A percentile compares a stretch with the other conserved stretches of the same genome.
These are phyloP conservation scores for Suhomyces sp. DNA, from an alignment of 805 yeast genomes.

Conservation along the genomic window DNA sequence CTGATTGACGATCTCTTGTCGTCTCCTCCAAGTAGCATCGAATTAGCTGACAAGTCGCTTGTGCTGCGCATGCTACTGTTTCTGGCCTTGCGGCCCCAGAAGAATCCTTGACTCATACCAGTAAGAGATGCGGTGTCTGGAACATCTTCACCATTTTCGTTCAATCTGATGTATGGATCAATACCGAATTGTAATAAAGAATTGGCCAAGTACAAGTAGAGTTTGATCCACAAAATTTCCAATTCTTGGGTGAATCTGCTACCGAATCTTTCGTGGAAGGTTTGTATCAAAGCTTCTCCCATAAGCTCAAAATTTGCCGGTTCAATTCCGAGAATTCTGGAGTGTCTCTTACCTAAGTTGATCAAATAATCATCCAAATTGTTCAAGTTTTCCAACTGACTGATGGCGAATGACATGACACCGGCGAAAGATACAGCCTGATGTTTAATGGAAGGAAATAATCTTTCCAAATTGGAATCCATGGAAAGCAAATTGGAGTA, in stretches of 20 bases:
- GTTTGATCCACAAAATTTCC: conserved; percentile 69
- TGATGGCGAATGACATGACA: conserved; percentile 65
- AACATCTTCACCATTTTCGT: conserved; percentile 8
- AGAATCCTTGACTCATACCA: conserved; percentile 2
- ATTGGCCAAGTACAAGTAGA: conserved; percentile 68
- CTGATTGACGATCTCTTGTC: conserved; percentile 11
- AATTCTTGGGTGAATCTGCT: conserved; percentile 53
- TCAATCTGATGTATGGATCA: conserved; percentile 42
- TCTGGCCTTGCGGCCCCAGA: conserved; percentile 4
- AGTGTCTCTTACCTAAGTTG: conserved; percentile 70
- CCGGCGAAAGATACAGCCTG: conserved; percentile 83
- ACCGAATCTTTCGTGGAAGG: conserved; percentile 65
- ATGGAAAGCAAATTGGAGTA: conserved; percentile 65
- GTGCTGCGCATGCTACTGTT: neutral
- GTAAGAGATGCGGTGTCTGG: conserved; percentile 6
- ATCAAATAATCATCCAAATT: conserved; percentile 58
- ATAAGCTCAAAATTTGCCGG: conserved; percentile 64
- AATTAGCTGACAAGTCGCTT: neutral
- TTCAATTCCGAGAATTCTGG: conserved; percentile 72
- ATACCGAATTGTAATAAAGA: conserved; percentile 61
- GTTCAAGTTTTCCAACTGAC: conserved; percentile 59
- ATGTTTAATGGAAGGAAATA: conserved; percentile 73
- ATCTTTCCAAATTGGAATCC: conserved; percentile 58
- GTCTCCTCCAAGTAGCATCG: conserved; percentile 2
- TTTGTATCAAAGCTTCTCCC: conserved; percentile 71